Base-by-base conservation (phyloP, 768 basidiomycete species). In the Termitomyces sp. region DNA sequence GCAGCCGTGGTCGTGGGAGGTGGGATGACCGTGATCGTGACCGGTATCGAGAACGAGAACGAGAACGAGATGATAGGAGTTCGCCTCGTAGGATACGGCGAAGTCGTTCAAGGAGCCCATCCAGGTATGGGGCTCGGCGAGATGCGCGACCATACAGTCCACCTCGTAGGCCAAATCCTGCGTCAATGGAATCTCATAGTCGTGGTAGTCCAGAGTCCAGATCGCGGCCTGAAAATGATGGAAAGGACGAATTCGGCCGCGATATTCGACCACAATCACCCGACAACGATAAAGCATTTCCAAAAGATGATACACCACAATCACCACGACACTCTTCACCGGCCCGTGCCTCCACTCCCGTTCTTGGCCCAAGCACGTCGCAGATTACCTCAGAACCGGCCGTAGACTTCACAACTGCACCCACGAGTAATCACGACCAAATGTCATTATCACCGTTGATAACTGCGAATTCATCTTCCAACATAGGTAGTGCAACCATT, bases 191-290 rank as follows among this genome's bases (percentile, higher is more conserved):
- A 49, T 32, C 70, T 56, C 66, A 64, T 47, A 57, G 67, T 52
- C 67, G 63, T 63, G 61, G 70, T 65, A 64, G 69, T 57, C 57
- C 67, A 53, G 65, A 66, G 41, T 46, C 48, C 6, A 50, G 46
- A 43, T 36, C 67, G 26, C 63, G 57, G 49, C 68, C 63, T 63
- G 54, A 68, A 51, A 68, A 68, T 23, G 83, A 70, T n/a, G 85
- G 75, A 58, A 91, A 85, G 72, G 91, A 93, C 80, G 91, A 93
- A 72, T 93, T 93, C 72, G 91, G 91, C 64, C 86, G 91, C 66
- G 90, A 93, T 70, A 79, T 91, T 68, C 81, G 91, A 66, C 74
- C 81, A 38, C 72, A 75, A 44, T 85, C 88, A 41, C 76, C 81
- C 49, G 69, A 68, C 23, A 65, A 65, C 26, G 66, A 66, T 41